Percentiles rank a stretch among this genome's conserved stretches.
Conservation (phyloP, 495 filamentous ascomycete species). For the Neurospora intermedia region DNA sequence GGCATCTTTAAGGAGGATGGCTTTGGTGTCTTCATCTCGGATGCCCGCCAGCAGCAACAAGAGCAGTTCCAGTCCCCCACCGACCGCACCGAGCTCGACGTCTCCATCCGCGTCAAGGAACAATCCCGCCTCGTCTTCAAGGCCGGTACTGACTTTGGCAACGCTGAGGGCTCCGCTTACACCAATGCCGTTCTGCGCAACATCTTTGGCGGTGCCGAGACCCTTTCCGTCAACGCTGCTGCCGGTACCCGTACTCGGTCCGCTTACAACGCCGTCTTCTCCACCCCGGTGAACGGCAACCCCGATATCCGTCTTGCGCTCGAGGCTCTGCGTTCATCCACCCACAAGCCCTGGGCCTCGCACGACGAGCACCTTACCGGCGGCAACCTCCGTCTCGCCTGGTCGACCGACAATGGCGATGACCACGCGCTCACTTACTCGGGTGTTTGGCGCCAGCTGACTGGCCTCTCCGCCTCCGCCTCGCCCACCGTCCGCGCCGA, state of each 20-base stretch:
- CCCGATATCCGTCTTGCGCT: conserved; percentile 66
- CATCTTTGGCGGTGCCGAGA: conserved; percentile 89
- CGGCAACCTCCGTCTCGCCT: conserved; percentile 63
- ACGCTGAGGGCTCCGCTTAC: conserved; percentile 85
- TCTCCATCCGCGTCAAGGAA: conserved; percentile 66
- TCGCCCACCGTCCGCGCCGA: conserved; percentile 72
- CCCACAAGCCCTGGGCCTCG: conserved; percentile 79
- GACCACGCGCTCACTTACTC: conserved; percentile 58
- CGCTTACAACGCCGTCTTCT: conserved; percentile 75
- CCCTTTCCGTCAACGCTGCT: conserved; percentile 68
- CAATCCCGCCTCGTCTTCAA: conserved; percentile 70
- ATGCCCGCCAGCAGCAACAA: conserved; percentile 36
- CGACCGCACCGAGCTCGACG: conserved; percentile 62
- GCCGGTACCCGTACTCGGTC: conserved; percentile 81
- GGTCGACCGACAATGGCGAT: conserved; percentile 43
- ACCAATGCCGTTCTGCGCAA: conserved; percentile 75
- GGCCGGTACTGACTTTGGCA: conserved; percentile 87
- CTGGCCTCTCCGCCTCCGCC: conserved; percentile 58
- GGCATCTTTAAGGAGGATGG: conserved; percentile 80
- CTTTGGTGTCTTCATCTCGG: conserved; percentile 71
- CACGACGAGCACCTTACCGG: conserved; percentile 88
- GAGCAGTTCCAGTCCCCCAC: conserved; percentile 38
- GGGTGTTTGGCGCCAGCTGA: conserved; percentile 79
- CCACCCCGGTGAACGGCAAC: conserved; percentile 66
- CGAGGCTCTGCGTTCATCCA: conserved; percentile 68